Conservation (phyloP, 2,329 filamentous ascomycete species). For the Sarocladium kiliense region DNA sequence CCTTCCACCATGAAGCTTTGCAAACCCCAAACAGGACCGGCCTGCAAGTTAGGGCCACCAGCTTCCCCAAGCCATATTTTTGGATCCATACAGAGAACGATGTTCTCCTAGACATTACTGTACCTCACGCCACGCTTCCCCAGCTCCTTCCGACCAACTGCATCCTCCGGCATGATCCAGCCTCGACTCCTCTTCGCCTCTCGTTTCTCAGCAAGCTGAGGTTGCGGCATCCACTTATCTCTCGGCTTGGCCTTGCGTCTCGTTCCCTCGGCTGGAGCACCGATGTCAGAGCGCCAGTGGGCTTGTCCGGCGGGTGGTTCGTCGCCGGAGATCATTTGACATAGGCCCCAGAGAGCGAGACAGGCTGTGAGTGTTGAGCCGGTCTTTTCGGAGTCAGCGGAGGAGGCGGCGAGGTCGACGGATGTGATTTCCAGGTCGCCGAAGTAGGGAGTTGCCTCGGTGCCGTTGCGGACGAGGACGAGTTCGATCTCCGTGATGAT, state of each 20-base stretch:
- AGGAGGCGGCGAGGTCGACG: constrained; percentile 48
- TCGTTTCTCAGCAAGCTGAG: constrained; percentile 68
- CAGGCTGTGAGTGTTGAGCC: constrained; percentile 55
- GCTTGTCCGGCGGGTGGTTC: constrained; percentile 49
- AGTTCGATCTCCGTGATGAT: constrained; percentile 96
- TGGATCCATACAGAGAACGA: too few relatives aligned
- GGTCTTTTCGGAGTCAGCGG: constrained; percentile 18
- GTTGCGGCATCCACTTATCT: constrained; percentile 71
- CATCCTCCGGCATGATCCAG: constrained; percentile 73
- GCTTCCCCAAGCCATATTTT: too few relatives aligned
- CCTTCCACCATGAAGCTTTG: neutral
- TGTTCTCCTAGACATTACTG: constrained; percentile 19
- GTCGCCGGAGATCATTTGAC: constrained; percentile 63
- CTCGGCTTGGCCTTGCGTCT: constrained; percentile 64
- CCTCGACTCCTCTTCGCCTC: constrained; percentile 69
- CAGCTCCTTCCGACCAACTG: constrained; percentile 65
- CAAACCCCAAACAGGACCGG: neutral
- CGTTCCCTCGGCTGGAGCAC: constrained; percentile 68
- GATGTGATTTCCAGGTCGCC: constrained; percentile 76
- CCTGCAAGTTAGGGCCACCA: neutral
- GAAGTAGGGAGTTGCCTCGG: constrained; percentile 68
- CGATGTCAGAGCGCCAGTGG: constrained; percentile 65
- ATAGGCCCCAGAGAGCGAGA: constrained; percentile 72
- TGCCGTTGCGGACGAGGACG: constrained; percentile 79
- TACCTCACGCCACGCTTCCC: constrained; percentile 61